These are phyloP conservation scores for Tilletia walkeri DNA, from an alignment of 1,284 basidiomycete species.

Conservation along the genomic window DNA sequence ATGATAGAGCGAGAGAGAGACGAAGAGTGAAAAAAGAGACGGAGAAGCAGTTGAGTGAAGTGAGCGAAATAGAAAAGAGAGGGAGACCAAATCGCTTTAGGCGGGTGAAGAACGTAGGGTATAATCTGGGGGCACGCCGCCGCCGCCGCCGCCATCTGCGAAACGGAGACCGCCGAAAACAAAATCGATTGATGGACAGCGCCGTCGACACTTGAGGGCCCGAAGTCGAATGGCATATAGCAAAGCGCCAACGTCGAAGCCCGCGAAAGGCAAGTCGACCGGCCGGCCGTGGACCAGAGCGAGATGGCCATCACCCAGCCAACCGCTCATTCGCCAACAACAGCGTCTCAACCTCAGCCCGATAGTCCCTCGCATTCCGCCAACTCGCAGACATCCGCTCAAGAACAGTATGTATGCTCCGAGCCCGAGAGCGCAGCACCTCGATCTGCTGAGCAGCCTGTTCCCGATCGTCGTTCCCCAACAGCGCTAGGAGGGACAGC, in stretches of 20 bases:
- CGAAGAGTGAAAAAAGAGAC: neutral
- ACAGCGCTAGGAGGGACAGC: slow-evolving; percentile 42
- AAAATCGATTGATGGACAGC: no score
- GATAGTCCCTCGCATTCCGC: slow-evolving; percentile 8
- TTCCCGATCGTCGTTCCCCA: slow-evolving; percentile 21
- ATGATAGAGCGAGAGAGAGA: neutral
- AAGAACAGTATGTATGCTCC: neutral
- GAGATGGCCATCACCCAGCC: neutral
- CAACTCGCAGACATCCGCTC: neutral
- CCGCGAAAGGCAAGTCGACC: no score
- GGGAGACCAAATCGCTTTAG: neutral
- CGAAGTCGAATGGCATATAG: no score
- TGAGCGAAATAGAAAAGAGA: neutral
- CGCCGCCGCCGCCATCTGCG: no score
- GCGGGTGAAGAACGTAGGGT: neutral
- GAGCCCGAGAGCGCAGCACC: slow-evolving; percentile 13
- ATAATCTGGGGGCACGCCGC: no score
- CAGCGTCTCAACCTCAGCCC: slow-evolving; percentile 13
- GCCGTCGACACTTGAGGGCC: no score
- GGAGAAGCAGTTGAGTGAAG: neutral
- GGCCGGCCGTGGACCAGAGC: no score
- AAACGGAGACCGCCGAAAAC: no score
- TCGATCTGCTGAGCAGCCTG: slow-evolving; percentile 13
- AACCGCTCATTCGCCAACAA: slow-evolving; percentile 13
- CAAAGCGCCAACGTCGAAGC: no score